phyloP scores from a whole-genome alignment of 106 monocot species.

The Vanilla planifolia region DNA sequence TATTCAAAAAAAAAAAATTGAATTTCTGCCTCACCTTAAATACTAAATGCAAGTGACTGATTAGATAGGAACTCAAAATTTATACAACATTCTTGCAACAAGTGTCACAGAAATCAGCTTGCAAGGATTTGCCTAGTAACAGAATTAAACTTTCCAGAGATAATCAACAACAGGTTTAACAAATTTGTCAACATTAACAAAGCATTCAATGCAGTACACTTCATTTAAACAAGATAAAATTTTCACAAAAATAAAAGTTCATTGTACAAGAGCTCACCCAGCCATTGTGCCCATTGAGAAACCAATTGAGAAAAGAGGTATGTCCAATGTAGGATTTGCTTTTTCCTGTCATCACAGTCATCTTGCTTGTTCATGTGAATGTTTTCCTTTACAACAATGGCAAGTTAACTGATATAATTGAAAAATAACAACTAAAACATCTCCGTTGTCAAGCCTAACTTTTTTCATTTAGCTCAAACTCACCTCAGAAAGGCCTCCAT shows the following conservation, averaged over 20 bases:
- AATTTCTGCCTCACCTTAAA: neutral
- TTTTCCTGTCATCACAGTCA: slow-evolving; percentile 47
- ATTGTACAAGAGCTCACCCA: slow-evolving; percentile 39
- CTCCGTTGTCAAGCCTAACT: neutral
- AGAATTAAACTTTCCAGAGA: slow-evolving; percentile 1
- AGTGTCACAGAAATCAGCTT: neutral
- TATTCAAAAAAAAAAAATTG: too few species aligned
- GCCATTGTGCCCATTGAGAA: slow-evolving; percentile 84
- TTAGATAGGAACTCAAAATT: neutral
- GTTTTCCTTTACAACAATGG: slow-evolving; percentile 23
- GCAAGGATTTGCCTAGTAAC: neutral
- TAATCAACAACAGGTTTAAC: neutral
- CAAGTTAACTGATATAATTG: neutral
- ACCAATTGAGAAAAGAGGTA: slow-evolving; percentile 65
- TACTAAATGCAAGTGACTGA: neutral
- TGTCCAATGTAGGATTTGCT: slow-evolving; percentile 71
- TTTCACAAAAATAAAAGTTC: slow-evolving; percentile 1
- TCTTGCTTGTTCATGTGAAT: slow-evolving; percentile 27
- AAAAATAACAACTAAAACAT: neutral
- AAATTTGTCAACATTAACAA: neutral
- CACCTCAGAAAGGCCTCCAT: slow-evolving; percentile 34
- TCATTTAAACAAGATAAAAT: neutral
- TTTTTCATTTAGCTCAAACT: neutral
- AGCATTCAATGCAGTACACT: neutral
- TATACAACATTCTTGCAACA: neutral